A percentile compares a stretch with the other conserved stretches of the same genome.
phyloP scores from a whole-genome alignment of 2,329 filamentous ascomycete genomes.

The Pyrenophora tritici-repentis region DNA sequence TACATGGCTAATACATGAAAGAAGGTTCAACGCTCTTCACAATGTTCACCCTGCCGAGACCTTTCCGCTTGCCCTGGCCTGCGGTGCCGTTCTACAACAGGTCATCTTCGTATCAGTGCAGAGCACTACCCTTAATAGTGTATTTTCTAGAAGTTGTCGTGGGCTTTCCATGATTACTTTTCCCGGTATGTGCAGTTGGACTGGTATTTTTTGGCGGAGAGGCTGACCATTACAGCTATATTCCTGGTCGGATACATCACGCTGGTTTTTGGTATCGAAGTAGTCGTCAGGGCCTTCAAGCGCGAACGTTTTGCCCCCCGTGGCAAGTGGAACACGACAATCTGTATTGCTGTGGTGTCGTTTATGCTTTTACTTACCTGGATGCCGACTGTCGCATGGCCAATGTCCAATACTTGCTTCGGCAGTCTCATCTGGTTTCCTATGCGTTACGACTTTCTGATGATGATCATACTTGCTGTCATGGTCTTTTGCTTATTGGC shows the following conservation, averaged over 20 bases:
- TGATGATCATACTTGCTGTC: slow-evolving; percentile 59
- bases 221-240: slow-evolving; percentile 56
- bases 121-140: slow-evolving; percentile 44
- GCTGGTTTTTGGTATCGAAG: slow-evolving; percentile 68
- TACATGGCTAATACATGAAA: slow-evolving; percentile 25
- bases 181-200: slow-evolving; percentile 39
- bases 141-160: slow-evolving; percentile 45
- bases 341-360: slow-evolving; percentile 60
- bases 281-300: slow-evolving; percentile 60
- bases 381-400: slow-evolving; percentile 61
- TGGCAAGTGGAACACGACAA: slow-evolving; percentile 63
- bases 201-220: neutral
- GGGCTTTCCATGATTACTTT: slow-evolving; percentile 45
- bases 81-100: slow-evolving; percentile 45
- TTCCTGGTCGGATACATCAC: slow-evolving; percentile 71
- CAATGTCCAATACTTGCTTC: slow-evolving; percentile 66
- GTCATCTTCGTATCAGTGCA: slow-evolving; percentile 48
- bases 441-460: slow-evolving; percentile 62
- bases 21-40: slow-evolving; percentile 43
- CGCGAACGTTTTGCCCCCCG: slow-evolving; percentile 62
- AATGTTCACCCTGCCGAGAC: slow-evolving; percentile 48
- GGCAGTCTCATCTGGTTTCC: slow-evolving; percentile 72
- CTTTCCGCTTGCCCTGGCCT: slow-evolving; percentile 48
- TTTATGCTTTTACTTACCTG: slow-evolving; percentile 62
- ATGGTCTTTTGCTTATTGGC: slow-evolving; percentile 58